Evolutionary conservation across 768 basidiomycete species (phyloP).

Genomic region (Tricholomella constricta): DNA sequence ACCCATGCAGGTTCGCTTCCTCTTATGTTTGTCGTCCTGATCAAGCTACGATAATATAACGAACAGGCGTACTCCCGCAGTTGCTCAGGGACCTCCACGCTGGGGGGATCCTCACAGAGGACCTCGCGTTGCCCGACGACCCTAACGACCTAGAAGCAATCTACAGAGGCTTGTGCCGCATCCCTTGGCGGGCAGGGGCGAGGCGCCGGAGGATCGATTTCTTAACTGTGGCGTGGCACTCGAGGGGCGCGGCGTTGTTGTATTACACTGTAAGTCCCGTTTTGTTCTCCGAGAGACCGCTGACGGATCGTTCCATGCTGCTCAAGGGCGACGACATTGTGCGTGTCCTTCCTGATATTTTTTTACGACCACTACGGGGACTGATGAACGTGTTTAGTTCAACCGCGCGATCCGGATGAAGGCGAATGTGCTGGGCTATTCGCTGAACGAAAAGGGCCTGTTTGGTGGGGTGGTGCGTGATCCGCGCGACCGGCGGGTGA

Average conservation of each 20-base stretch:
- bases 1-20: constrained; percentile 64
- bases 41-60: too few relatives aligned
- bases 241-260: constrained; percentile 82
- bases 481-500: constrained; percentile 59
- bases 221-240: constrained; percentile 76
- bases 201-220: constrained; percentile 82
- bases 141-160: constrained; percentile 68
- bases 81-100: constrained; percentile 60
- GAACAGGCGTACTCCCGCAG: constrained; percentile 62
- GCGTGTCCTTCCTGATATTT: constrained; percentile 28
- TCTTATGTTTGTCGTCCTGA: too few relatives aligned
- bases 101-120: constrained; percentile 72
- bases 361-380: not conserved
- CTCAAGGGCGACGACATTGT: constrained; percentile 93
- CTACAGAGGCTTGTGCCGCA: constrained; percentile 79
- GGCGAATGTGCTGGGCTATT: constrained; percentile 78
- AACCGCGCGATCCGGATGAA: constrained; percentile 88
- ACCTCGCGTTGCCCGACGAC: constrained; percentile 73
- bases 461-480: constrained; percentile 74
- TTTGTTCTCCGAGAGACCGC: not conserved
- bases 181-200: constrained; percentile 43
- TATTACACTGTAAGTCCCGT: constrained; percentile 76
- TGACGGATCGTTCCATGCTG: constrained; percentile 1
- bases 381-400: constrained; percentile 53
- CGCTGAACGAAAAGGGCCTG: constrained; percentile 86